These are phyloP conservation scores for Biscogniauxia marginata DNA, from an alignment of 2,329 filamentous ascomycete genomes.

Conservation along the genomic window DNA sequence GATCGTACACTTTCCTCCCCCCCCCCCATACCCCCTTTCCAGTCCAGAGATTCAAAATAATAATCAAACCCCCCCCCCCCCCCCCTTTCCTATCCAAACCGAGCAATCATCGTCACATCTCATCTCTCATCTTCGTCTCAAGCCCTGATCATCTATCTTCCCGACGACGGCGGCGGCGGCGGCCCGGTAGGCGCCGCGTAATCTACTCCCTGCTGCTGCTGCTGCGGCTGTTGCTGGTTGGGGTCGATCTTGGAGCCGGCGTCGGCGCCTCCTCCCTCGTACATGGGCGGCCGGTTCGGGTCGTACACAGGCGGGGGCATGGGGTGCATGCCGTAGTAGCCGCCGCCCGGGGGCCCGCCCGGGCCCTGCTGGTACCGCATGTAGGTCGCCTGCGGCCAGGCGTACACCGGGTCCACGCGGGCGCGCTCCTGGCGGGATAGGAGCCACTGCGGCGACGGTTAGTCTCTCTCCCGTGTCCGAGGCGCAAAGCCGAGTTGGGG, in stretches of 20 bases:
- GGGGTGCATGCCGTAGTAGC: constrained; percentile 48
- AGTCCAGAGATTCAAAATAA: background rate
- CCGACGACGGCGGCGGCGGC: constrained; percentile 41
- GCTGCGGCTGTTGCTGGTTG: constrained; percentile 40
- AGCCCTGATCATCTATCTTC: constrained; percentile 13
- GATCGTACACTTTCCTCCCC: too few species aligned
- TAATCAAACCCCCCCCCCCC: background rate
- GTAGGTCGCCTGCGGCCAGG: constrained; percentile 42
- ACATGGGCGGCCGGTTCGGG: constrained; percentile 55
- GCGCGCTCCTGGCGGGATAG: constrained; percentile 47
- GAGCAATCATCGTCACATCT: background rate
- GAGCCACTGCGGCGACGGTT: constrained; percentile 43
- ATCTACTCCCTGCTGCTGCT: constrained; percentile 27
- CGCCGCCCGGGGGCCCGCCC: constrained; percentile 26
- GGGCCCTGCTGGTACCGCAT: constrained; percentile 35
- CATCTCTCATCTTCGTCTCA: background rate
- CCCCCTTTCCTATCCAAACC: background rate
- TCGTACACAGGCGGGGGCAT: constrained; percentile 61
- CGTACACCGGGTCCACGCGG: constrained; percentile 49
- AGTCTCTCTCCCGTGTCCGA: too few species aligned
- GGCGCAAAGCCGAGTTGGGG: too few species aligned
- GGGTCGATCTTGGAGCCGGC: constrained; percentile 55
- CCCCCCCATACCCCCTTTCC: too few species aligned
- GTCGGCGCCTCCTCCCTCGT: constrained; percentile 43
- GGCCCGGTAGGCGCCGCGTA: constrained; percentile 50